Percentiles rank a stretch among this genome's conserved stretches.
phyloP scores from a whole-genome alignment of 1,284 basidiomycete species.

The Heterobasidion occidentale region DNA sequence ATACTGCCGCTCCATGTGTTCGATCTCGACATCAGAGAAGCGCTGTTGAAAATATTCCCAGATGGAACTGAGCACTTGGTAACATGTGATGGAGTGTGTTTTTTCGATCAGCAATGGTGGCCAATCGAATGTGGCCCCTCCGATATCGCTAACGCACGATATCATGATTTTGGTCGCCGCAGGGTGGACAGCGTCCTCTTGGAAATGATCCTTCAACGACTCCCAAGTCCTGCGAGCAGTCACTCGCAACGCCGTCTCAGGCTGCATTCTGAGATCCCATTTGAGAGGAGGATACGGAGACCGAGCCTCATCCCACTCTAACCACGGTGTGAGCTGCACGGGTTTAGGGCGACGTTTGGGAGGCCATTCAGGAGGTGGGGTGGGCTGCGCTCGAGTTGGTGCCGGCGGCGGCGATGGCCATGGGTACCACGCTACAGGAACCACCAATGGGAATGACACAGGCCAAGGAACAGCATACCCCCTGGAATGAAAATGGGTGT shows the following conservation, averaged over 20 bases:
- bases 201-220: neutral
- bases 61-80: neutral
- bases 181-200: neutral
- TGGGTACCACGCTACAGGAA: no score
- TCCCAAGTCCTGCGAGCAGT: neutral
- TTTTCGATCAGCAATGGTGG: neutral
- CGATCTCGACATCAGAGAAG: conserved; percentile 13
- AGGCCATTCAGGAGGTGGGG: neutral
- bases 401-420: no score
- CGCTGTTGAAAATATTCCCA: neutral
- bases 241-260: neutral
- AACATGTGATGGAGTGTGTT: neutral
- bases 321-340: neutral
- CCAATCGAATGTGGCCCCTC: neutral
- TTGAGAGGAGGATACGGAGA: neutral
- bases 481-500: no score
- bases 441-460: no score
- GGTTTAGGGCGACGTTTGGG: neutral
- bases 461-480: no score
- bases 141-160: neutral
- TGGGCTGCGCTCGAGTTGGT: no score
- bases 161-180: neutral
- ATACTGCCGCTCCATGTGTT: conserved; percentile 12
- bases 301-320: neutral
- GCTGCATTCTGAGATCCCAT: neutral